These are phyloP conservation scores for Xylaria sp. DNA, from an alignment of 2,329 filamentous ascomycete species.

Conservation along the genomic window DNA sequence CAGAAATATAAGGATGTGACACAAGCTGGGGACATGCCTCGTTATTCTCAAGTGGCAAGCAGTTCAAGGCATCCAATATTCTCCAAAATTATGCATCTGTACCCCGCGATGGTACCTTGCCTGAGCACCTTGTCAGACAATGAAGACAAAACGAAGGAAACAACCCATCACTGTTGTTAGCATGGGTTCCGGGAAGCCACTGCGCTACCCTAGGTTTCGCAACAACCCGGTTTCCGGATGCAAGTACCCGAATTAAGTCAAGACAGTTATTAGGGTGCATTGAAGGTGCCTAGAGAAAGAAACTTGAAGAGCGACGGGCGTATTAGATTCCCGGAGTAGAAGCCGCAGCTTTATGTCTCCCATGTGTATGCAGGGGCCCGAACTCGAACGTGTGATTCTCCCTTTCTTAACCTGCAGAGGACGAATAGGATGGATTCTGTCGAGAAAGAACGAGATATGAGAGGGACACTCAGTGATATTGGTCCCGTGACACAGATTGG, in stretches of 20 bases:
- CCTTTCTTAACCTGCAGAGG: neutral
- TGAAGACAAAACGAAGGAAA: neutral
- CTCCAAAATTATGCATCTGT: conserved; percentile 1
- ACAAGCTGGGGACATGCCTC: neutral
- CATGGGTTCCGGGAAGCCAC: neutral
- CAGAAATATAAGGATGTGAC: no score
- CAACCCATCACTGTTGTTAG: neutral
- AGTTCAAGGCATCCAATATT: neutral
- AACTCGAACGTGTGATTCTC: neutral
- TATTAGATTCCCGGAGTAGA: neutral
- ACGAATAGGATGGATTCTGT: neutral
- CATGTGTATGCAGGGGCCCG: conserved; percentile 15
- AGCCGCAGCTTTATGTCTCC: neutral
- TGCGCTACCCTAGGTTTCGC: conserved; percentile 18
- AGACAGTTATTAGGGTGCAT: neutral
- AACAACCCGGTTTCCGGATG: conserved; percentile 16
- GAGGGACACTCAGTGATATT: neutral
- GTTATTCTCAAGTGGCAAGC: neutral
- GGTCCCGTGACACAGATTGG: neutral
- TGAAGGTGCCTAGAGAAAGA: neutral
- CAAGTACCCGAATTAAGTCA: neutral
- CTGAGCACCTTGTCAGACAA: neutral
- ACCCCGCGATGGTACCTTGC: neutral
- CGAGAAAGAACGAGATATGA: neutral
- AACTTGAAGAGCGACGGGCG: neutral